These are phyloP conservation scores for Pseudocercospora vitis DNA, from an alignment of 2,329 filamentous ascomycete genomes.

Conservation along the genomic window DNA sequence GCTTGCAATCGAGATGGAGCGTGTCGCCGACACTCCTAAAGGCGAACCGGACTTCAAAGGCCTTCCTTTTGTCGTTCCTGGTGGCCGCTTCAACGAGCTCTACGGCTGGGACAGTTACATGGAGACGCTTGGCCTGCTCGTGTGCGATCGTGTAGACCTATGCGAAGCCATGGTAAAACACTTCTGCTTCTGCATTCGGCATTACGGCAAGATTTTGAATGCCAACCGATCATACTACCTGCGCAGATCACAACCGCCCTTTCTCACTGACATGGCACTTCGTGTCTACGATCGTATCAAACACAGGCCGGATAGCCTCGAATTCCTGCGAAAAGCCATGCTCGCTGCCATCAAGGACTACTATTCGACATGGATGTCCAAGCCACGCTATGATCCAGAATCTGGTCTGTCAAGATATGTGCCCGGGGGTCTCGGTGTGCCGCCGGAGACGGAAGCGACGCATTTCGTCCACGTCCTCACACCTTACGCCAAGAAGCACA, in stretches of 20 bases:
- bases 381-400: conserved; percentile 71
- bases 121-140: conserved; percentile 85
- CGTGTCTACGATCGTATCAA: conserved; percentile 92
- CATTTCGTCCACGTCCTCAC: conserved; percentile 82
- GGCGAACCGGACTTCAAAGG: conserved; percentile 72
- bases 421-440: conserved; percentile 79
- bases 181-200: conserved; percentile 97
- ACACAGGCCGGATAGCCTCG: conserved; percentile 73
- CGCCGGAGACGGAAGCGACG: conserved; percentile 83
- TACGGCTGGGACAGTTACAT: conserved; percentile 99
- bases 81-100: conserved; percentile 94
- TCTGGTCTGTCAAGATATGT: conserved; percentile 83
- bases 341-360: conserved; percentile 97
- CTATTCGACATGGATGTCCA: conserved; percentile 76
- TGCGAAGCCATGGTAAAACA: conserved; percentile 94
- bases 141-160: conserved; percentile 80
- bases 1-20: conserved; percentile 83
- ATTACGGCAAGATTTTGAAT: conserved; percentile 98
- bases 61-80: conserved; percentile 93
- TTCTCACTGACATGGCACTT: conserved; percentile 95
- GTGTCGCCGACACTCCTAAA: conserved; percentile 61
- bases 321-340: conserved; percentile 77
- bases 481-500: conserved; percentile 81
- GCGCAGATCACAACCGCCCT: conserved; percentile 88
- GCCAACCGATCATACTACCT: conserved; percentile 96